Conservation (phyloP, 805 yeast genomes). For the Spathaspora boniae region DNA sequence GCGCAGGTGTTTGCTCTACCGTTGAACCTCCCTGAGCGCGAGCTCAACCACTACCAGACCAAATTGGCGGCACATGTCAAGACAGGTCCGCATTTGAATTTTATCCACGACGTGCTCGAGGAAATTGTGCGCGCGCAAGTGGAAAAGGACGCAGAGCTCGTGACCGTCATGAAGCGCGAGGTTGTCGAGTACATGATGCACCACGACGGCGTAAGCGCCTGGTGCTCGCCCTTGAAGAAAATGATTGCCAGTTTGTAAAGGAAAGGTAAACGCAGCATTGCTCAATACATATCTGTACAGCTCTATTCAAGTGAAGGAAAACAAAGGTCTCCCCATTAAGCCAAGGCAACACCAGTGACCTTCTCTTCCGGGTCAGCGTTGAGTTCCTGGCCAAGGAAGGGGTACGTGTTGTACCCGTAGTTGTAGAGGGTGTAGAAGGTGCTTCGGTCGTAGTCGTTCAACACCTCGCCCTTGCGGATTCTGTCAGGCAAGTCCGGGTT, state of each 20-base stretch:
- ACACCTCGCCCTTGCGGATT: conserved; percentile 30
- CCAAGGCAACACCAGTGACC: conserved; percentile 8
- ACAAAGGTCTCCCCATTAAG: conserved; percentile 1
- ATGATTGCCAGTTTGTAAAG: conserved; percentile 23
- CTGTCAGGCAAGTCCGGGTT: conserved; percentile 44
- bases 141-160: neutral
- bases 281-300: too few relatives aligned
- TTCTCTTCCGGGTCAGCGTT: conserved; percentile 10
- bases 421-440: conserved; percentile 32
- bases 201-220: conserved; percentile 53
- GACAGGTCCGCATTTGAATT: conserved; percentile 9
- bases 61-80: conserved; percentile 26
- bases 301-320: too few relatives aligned
- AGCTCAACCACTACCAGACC: conserved; percentile 39
- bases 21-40: conserved; percentile 35
- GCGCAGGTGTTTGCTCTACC: conserved; percentile 12
- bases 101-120: conserved; percentile 13
- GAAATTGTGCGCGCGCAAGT: neutral
- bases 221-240: conserved; percentile 69
- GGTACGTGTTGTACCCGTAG: conserved; percentile 26
- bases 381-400: conserved; percentile 3
- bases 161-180: conserved; percentile 27
- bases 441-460: conserved; percentile 37
- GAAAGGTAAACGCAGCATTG: too few relatives aligned
- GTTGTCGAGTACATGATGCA: conserved; percentile 53